These are phyloP conservation scores for Dioscorea cayenensis DNA, from an alignment of 116 monocot species.

Conservation along the genomic window DNA sequence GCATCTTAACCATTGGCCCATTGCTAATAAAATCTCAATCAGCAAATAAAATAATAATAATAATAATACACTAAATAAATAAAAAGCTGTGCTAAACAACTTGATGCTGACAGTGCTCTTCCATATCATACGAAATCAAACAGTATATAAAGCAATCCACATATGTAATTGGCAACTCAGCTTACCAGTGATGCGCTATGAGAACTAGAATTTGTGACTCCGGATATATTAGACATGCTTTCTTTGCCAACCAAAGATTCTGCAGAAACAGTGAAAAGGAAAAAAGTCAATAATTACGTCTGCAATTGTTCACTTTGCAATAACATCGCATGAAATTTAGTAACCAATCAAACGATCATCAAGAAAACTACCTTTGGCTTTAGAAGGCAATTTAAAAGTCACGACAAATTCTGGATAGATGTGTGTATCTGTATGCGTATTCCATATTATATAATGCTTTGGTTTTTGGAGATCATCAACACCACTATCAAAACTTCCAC, in stretches of 20 bases:
- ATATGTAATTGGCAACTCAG: background rate
- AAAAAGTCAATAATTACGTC: background rate
- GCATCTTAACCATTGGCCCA: too few relatives aligned
- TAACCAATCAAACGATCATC: background rate
- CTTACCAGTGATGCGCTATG: conserved; percentile 30
- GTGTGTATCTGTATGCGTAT: conserved; percentile 43
- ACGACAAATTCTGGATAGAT: conserved; percentile 78
- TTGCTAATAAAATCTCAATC: too few relatives aligned
- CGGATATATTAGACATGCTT: conserved; percentile 23
- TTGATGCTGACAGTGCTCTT: background rate
- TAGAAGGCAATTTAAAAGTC: conserved; percentile 46
- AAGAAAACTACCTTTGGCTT: conserved; percentile 42
- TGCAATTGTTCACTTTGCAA: background rate
- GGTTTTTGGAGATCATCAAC: conserved; percentile 79
- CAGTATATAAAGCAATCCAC: background rate
- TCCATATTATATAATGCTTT: conserved; percentile 76
- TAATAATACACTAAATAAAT: too few relatives aligned
- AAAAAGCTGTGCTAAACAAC: too few relatives aligned
- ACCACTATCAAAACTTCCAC: conserved; percentile 68
- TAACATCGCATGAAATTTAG: background rate
- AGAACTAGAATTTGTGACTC: conserved; percentile 28
- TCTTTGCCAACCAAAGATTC: conserved; percentile 43
- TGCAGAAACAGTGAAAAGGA: conserved; percentile 26
- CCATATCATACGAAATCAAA: background rate
- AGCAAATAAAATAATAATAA: too few relatives aligned